phyloP scores from a whole-genome alignment of 805 yeast species.

The Teunomyces tritomae region DNA sequence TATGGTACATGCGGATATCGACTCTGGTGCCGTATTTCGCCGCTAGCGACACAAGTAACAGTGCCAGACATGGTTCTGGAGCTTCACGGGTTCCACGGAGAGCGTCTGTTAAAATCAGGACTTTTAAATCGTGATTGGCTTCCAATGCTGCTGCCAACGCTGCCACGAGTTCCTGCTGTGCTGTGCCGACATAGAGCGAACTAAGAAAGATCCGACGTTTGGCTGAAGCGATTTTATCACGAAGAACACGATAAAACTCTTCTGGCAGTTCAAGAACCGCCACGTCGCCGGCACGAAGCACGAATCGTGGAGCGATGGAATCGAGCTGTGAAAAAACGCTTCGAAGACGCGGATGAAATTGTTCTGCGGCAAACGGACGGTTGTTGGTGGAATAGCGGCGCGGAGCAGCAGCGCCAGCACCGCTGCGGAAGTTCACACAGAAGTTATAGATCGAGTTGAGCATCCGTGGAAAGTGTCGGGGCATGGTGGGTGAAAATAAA shows the following conservation, averaged over 20 bases:
- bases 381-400: constrained; percentile 27
- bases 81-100: constrained; percentile 91
- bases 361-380: constrained; percentile 17
- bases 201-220: constrained; percentile 71
- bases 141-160: constrained; percentile 60
- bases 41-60: constrained; percentile 64
- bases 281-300: constrained; percentile 53
- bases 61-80: constrained; percentile 74
- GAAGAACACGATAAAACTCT: constrained; percentile 64
- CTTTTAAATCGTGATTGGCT: constrained; percentile 58
- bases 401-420: constrained; percentile 4
- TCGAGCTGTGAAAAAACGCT: constrained; percentile 54
- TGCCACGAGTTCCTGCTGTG: constrained; percentile 71
- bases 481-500: neutral
- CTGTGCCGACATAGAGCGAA: constrained; percentile 81
- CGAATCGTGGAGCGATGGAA: constrained; percentile 65
- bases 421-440: constrained; percentile 9
- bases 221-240: constrained; percentile 64
- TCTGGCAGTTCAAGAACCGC: constrained; percentile 63
- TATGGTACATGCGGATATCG: constrained; percentile 80
- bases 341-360: constrained; percentile 44
- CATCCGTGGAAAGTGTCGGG: constrained; percentile 13
- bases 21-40: constrained; percentile 68
- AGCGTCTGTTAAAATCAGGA: constrained; percentile 79
- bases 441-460: constrained; percentile 26